Evolutionary conservation across 768 basidiomycete species (phyloP).

Genomic region (Pleurotus platypus): DNA sequence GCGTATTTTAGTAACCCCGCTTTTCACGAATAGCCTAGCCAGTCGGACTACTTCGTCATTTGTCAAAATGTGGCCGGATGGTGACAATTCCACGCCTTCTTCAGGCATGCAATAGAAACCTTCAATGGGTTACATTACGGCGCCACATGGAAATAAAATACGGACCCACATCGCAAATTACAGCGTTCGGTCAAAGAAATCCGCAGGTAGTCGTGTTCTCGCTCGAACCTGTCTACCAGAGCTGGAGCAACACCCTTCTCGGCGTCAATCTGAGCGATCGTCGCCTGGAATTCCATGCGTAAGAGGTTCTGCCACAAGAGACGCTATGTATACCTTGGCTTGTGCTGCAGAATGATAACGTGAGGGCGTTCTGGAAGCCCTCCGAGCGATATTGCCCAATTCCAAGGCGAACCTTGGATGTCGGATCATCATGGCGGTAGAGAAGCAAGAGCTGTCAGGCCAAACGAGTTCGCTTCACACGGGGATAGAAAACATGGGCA

Average conservation of each 20-base stretch:
- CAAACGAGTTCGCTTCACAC: background rate
- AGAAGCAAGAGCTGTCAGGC: background rate
- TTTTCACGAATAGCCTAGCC: constrained; percentile 71
- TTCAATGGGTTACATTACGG: constrained; percentile 21
- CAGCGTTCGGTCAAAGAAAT: constrained; percentile 86
- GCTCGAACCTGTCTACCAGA: constrained; percentile 62
- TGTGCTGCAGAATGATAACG: constrained; percentile 13
- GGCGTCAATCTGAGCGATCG: constrained; percentile 52
- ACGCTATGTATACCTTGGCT: constrained; percentile 14
- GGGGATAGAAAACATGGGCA: background rate
- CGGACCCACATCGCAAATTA: constrained; percentile 71
- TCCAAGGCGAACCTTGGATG: background rate
- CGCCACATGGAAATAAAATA: background rate
- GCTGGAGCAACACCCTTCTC: constrained; percentile 43
- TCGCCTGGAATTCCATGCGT: constrained; percentile 35
- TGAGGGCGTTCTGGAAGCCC: background rate
- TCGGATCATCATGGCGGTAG: background rate
- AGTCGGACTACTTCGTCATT: constrained; percentile 75
- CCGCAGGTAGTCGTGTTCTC: constrained; percentile 82
- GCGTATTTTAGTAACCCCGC: constrained; percentile 84
- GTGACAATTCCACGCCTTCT: constrained; percentile 74
- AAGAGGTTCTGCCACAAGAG: background rate
- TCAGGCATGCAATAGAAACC: constrained; percentile 93
- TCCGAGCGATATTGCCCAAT: background rate
- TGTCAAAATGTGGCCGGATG: constrained; percentile 62